Conservation (phyloP, 208 protist genomes). For the Blastocrithidia nonstop region DNA sequence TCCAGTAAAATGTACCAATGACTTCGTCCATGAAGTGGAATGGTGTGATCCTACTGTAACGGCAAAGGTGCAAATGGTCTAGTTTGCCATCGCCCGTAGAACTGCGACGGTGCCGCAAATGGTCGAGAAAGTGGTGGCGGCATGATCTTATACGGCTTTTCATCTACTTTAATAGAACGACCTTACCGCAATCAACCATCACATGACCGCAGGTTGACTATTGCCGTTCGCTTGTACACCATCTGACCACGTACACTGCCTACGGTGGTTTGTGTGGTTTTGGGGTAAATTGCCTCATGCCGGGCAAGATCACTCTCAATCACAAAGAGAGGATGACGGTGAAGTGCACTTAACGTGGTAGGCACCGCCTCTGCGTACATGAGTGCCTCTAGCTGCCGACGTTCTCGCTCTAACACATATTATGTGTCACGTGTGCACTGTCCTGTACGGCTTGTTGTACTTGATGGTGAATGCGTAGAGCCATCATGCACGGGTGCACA, state of each 20-base stretch:
- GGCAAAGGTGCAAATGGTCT: slow-evolving; percentile 65
- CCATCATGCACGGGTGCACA: slow-evolving; percentile 6
- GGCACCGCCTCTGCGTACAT: slow-evolving; percentile 71
- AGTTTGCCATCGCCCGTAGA: slow-evolving; percentile 81
- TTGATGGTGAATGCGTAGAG: no score
- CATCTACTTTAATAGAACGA: slow-evolving; percentile 39
- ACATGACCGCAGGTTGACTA: slow-evolving; percentile 60
- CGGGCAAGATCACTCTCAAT: slow-evolving; percentile 59
- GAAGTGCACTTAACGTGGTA: slow-evolving; percentile 52
- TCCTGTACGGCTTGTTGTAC: no score
- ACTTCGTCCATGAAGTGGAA: slow-evolving; percentile 62
- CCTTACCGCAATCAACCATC: slow-evolving; percentile 81
- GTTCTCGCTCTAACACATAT: slow-evolving; percentile 26
- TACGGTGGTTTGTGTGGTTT: slow-evolving; percentile 53
- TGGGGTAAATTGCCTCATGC: slow-evolving; percentile 71
- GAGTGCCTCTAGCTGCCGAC: slow-evolving; percentile 55
- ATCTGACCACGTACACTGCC: slow-evolving; percentile 70
- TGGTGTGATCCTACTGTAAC: slow-evolving; percentile 24
- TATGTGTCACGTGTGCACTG: slow-evolving; percentile 9
- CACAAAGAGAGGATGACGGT: slow-evolving; percentile 75
- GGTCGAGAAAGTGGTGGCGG: slow-evolving; percentile 67
- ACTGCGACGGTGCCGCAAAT: slow-evolving; percentile 42
- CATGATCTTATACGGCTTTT: slow-evolving; percentile 63
- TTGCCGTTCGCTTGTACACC: slow-evolving; percentile 79
- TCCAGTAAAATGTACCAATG: slow-evolving; percentile 74